Conservation (phyloP, 139 green algal genomes). For the Spirogloea muscicola region DNA sequence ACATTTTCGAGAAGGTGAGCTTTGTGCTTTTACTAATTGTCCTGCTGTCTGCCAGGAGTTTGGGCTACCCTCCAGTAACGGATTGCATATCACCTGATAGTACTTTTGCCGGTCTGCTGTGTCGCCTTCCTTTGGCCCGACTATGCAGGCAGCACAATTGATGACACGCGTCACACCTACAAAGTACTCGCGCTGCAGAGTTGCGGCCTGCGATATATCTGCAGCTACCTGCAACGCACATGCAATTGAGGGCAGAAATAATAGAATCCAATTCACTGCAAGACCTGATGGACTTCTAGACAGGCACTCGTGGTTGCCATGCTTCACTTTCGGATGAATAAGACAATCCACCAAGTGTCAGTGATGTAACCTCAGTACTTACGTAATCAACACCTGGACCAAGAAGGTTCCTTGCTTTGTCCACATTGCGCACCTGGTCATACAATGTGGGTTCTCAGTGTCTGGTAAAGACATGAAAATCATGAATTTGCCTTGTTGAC, state of each 20-base stretch:
- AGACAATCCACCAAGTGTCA: no score
- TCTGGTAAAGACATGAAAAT: no score
- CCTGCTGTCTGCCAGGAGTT: constrained; percentile 49
- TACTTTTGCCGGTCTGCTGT: constrained; percentile 76
- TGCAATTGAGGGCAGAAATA: no score
- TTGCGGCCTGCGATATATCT: constrained; percentile 73
- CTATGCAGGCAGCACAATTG: constrained; percentile 63
- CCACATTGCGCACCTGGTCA: constrained; percentile 36
- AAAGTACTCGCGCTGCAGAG: constrained; percentile 70
- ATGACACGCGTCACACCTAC: constrained; percentile 65
- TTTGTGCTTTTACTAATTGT: no score
- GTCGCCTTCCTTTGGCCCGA: constrained; percentile 85
- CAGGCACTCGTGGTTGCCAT: no score
- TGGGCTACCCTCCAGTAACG: background rate
- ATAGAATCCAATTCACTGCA: no score
- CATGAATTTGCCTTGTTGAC: no score
- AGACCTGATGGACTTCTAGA: no score
- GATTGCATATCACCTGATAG: constrained; percentile 68
- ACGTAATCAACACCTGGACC: constrained; percentile 15
- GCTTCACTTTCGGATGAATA: no score
- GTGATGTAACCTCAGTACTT: no score
- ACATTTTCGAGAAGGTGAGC: constrained; percentile 77
- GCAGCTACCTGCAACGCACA: constrained; percentile 50
- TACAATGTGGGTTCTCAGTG: no score
- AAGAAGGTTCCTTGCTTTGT: constrained; percentile 9